phyloP scores from a whole-genome alignment of 331 rosid genomes.

The Quercus lobata region DNA sequence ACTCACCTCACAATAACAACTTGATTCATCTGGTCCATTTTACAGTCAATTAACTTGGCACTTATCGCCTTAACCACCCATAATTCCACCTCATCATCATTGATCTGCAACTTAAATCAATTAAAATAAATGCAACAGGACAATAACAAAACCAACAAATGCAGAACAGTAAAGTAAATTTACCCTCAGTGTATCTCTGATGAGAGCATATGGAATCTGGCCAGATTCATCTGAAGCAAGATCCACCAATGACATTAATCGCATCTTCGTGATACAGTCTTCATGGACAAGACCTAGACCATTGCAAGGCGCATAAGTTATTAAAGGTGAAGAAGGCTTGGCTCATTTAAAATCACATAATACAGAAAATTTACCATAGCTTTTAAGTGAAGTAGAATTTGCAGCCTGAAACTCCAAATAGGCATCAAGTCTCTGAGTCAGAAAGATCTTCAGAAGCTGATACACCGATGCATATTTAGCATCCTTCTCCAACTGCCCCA shows the following conservation, averaged over 20 bases:
- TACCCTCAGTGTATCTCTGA: slow-evolving; percentile 73
- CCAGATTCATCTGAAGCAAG: slow-evolving; percentile 71
- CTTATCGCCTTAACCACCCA: slow-evolving; percentile 93
- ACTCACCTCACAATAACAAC: slow-evolving; percentile 73
- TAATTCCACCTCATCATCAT: slow-evolving; percentile 73
- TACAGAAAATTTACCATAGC: slow-evolving; percentile 50
- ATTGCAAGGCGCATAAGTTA: slow-evolving; percentile 8
- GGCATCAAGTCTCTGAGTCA: slow-evolving; percentile 80
- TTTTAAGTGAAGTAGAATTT: slow-evolving; percentile 62
- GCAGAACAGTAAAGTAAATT: slow-evolving; percentile 8
- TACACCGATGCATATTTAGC: slow-evolving; percentile 58
- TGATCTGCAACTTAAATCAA: slow-evolving; percentile 45
- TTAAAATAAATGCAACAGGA: background rate
- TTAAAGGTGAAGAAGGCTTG: background rate
- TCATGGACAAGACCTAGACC: slow-evolving; percentile 75
- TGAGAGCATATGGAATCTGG: slow-evolving; percentile 66
- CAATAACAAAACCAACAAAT: background rate
- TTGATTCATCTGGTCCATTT: slow-evolving; percentile 96
- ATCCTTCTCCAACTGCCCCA: slow-evolving; percentile 89
- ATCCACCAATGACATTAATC: slow-evolving; percentile 83
- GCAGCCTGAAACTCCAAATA: slow-evolving; percentile 76
- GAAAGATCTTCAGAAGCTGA: slow-evolving; percentile 79
- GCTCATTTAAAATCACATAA: background rate
- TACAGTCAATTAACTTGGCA: slow-evolving; percentile 77
- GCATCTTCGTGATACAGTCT: slow-evolving; percentile 81